Percentiles rank a stretch among this genome's conserved stretches.
These are phyloP conservation scores for Trametes gibbosa DNA, from an alignment of 768 basidiomycete genomes.

Conservation along the genomic window DNA sequence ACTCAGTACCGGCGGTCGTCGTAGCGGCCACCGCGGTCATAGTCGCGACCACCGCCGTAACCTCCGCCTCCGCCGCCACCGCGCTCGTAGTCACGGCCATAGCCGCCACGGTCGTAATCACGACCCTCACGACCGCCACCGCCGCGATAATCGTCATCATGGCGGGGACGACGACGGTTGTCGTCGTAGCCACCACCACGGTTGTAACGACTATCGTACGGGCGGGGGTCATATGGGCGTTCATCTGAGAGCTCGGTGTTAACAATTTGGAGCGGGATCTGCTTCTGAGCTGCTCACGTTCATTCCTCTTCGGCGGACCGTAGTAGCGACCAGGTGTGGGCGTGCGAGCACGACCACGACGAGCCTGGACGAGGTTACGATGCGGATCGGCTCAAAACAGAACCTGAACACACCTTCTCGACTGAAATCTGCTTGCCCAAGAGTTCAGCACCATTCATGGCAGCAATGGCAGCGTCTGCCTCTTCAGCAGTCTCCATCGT, in stretches of 20 bases:
- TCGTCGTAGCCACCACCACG: slow-evolving; percentile 45
- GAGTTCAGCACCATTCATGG: slow-evolving; percentile 78
- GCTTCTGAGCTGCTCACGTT: slow-evolving; percentile 41
- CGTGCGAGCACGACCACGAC: slow-evolving; percentile 84
- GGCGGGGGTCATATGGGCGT: slow-evolving; percentile 88
- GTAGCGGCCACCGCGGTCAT: slow-evolving; percentile 42
- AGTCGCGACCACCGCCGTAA: slow-evolving; percentile 37
- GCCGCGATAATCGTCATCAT: slow-evolving; percentile 40
- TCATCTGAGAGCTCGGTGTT: slow-evolving; percentile 50
- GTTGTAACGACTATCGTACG: slow-evolving; percentile 85
- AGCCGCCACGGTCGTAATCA: slow-evolving; percentile 38
- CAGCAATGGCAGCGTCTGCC: slow-evolving; percentile 87
- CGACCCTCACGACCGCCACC: slow-evolving; percentile 8
- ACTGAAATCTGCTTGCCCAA: slow-evolving; percentile 87
- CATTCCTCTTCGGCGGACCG: slow-evolving; percentile 82
- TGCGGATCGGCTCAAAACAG: no score
- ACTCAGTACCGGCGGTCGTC: slow-evolving; percentile 44
- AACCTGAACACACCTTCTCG: slow-evolving; percentile 62
- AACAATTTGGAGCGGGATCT: not conserved
- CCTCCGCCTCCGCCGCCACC: slow-evolving; percentile 31
- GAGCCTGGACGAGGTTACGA: slow-evolving; percentile 52
- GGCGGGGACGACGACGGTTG: slow-evolving; percentile 49
- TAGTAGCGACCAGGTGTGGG: slow-evolving; percentile 96
- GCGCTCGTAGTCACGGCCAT: slow-evolving; percentile 41
- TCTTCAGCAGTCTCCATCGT: slow-evolving; percentile 82